Evolutionary conservation across 2,329 filamentous ascomycete species (phyloP).

Genomic region (Penicillium janthinellum): DNA sequence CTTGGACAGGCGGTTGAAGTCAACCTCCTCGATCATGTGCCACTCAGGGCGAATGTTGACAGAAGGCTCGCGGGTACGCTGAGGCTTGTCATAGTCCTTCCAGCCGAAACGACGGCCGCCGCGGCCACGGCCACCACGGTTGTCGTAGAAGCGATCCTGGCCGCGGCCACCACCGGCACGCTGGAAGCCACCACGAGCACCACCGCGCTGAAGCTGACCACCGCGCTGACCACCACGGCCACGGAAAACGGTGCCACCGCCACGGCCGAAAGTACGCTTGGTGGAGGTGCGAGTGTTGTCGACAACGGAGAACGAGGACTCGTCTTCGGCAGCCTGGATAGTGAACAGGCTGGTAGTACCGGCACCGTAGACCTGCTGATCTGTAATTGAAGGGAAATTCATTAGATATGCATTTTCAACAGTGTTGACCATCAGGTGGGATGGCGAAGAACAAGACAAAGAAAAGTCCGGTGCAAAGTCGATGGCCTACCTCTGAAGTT

Average conservation of each 20-base stretch:
- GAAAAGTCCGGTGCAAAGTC: not conserved
- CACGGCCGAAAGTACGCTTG: constrained; percentile 80
- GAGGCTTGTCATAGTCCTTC: constrained; percentile 98
- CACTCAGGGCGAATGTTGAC: constrained; percentile 96
- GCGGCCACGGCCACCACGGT: constrained; percentile 68
- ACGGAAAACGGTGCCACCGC: constrained; percentile 87
- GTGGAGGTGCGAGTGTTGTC: constrained; percentile 87
- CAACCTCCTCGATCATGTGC: constrained; percentile 95
- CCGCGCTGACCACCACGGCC: constrained; percentile 71
- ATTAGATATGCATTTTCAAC: constrained; percentile 7
- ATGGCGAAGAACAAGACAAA: constrained; percentile 3
- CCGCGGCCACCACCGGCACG: constrained; percentile 68
- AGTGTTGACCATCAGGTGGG: not conserved
- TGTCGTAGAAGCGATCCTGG: constrained; percentile 70
- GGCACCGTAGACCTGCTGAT: constrained; percentile 95
- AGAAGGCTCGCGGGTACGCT: constrained; percentile 91
- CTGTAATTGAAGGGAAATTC: constrained; percentile 49
- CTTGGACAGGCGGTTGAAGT: constrained; percentile 93
- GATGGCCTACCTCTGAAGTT: constrained; percentile 77
- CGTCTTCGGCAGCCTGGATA: constrained; percentile 89
- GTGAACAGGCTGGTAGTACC: constrained; percentile 85
- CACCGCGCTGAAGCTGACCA: constrained; percentile 71
- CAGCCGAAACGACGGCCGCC: constrained; percentile 88
- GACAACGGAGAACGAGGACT: constrained; percentile 96
- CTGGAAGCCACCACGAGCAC: constrained; percentile 68